Conservation (phyloP, 176 grass and related monocot species). For the Musa schizocarpa region DNA sequence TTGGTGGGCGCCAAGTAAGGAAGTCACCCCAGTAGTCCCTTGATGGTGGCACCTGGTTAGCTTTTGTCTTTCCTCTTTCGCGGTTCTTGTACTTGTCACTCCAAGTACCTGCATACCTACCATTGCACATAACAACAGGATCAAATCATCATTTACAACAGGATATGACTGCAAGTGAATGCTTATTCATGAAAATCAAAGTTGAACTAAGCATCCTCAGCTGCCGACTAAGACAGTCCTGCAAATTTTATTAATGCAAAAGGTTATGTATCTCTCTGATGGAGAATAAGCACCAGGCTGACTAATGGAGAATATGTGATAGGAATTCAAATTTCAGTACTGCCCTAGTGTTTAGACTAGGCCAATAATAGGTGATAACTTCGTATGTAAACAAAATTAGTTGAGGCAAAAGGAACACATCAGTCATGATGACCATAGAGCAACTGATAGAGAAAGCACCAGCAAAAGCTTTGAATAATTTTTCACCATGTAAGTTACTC, state of each 20-base stretch:
- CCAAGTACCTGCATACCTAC: constrained; percentile 87
- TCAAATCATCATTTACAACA: not conserved
- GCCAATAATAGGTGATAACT: not conserved
- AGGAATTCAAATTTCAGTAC: too few species aligned
- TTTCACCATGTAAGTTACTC: not conserved
- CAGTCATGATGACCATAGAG: not conserved
- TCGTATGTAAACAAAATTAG: not conserved
- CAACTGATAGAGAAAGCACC: not conserved
- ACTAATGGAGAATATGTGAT: too few species aligned
- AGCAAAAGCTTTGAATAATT: not conserved
- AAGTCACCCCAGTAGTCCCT: constrained; percentile 58
- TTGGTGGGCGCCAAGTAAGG: constrained; percentile 42
- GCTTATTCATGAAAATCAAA: not conserved
- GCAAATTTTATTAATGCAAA: too few species aligned
- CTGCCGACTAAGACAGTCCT: too few species aligned
- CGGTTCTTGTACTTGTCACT: constrained; percentile 79
- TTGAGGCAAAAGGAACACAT: not conserved
- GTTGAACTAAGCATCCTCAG: not conserved
- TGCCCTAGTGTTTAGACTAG: too few species aligned
- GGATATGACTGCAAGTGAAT: not conserved
- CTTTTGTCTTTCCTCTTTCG: constrained; percentile 55
- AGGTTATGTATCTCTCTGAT: too few species aligned
- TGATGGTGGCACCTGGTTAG: constrained; percentile 34
- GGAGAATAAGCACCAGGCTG: too few species aligned
- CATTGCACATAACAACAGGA: not conserved